A percentile compares a stretch with the other conserved stretches of the same genome.
Evolutionary conservation across 495 filamentous ascomycete species (phyloP).

Genomic region (Hypomontagnella monticulosa): DNA sequence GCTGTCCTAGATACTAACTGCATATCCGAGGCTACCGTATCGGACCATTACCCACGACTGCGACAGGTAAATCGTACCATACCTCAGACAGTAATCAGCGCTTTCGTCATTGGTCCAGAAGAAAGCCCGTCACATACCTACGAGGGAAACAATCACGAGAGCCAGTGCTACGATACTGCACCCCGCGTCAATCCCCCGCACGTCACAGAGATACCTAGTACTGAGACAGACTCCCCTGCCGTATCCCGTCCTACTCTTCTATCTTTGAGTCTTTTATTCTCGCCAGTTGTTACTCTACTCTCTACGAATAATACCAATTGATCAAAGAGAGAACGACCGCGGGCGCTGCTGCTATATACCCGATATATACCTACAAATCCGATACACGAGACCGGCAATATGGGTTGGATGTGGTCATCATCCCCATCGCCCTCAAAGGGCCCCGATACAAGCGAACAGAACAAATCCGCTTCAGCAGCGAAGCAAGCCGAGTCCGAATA

Average conservation of each 20-base stretch:
- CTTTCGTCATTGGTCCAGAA: conserved; percentile 22
- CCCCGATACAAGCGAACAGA: conserved; percentile 17
- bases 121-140: conserved; percentile 11
- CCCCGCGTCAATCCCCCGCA: conserved; percentile 40
- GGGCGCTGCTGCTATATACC: neutral
- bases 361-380: conserved; percentile 8
- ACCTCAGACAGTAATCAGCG: conserved; percentile 14
- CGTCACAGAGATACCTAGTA: neutral
- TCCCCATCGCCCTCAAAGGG: conserved; percentile 31
- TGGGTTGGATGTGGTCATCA: conserved; percentile 65
- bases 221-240: neutral
- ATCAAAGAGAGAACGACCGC: conserved; percentile 17
- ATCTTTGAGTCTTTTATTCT: conserved; percentile 14
- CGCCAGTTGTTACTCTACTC: neutral
- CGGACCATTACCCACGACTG: conserved; percentile 17
- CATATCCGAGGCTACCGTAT: conserved; percentile 19
- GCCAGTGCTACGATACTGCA: conserved; percentile 23
- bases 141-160: conserved; percentile 32
- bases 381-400: conserved; percentile 40
- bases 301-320: conserved; percentile 8
- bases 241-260: neutral
- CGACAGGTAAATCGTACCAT: conserved; percentile 22
- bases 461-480: conserved; percentile 27
- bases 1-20: neutral
- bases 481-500: conserved; percentile 34